Evolutionary conservation across 352 stramenopile species (phyloP).

Genomic region (Phytophthora gonapodyides): DNA sequence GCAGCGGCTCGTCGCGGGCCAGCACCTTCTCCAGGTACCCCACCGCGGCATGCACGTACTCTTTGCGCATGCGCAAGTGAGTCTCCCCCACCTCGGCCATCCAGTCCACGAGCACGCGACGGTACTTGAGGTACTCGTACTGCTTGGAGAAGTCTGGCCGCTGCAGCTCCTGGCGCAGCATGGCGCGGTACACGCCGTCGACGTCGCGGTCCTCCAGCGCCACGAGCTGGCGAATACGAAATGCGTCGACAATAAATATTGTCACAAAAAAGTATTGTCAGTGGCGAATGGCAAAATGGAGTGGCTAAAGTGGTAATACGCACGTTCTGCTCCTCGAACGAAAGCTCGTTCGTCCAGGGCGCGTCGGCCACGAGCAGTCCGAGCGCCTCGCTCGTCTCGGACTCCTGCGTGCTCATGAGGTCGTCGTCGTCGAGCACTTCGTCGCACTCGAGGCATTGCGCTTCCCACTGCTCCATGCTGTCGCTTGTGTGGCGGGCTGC

Average conservation of each 20-base stretch:
- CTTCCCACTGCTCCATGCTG: conserved; percentile 60
- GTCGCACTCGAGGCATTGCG: conserved; percentile 74
- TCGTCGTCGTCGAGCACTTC: conserved; percentile 80
- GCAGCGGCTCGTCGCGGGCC: conserved; percentile 42
- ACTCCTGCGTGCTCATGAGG: conserved; percentile 48
- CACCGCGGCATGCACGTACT: conserved; percentile 78
- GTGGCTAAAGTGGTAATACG: conserved; percentile 1
- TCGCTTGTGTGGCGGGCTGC: background rate
- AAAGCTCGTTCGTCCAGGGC: conserved; percentile 34
- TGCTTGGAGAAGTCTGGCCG: conserved; percentile 72
- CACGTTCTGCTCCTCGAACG: conserved; percentile 52
- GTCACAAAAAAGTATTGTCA: background rate
- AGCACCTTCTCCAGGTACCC: conserved; percentile 84
- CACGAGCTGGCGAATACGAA: conserved; percentile 45
- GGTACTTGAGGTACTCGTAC: conserved; percentile 87
- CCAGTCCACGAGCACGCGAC: conserved; percentile 84
- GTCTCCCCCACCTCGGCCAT: conserved; percentile 84
- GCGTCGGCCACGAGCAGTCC: conserved; percentile 21
- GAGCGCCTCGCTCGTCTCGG: conserved; percentile 24
- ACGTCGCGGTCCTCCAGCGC: conserved; percentile 78
- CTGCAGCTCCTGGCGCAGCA: conserved; percentile 75
- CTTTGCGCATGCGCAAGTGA: conserved; percentile 83
- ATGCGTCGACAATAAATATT: conserved; percentile 9
- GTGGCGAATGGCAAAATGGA: background rate
- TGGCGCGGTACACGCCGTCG: conserved; percentile 69